phyloP scores from a whole-genome alignment of 2,329 filamentous ascomycete species.

The Aureobasidium pullulans region DNA sequence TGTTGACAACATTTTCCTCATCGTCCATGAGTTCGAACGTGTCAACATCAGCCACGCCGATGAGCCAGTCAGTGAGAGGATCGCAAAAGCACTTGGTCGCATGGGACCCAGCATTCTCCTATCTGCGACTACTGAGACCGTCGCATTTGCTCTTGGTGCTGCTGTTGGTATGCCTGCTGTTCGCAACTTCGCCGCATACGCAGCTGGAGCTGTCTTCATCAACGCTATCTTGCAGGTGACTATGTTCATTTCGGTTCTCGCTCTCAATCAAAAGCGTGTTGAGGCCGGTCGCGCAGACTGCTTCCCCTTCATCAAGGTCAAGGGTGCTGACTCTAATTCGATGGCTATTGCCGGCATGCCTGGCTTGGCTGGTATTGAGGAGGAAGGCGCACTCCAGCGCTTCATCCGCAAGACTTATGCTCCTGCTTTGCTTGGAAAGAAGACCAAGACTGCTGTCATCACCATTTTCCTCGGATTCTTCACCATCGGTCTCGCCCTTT shows the following conservation, averaged over 20 bases:
- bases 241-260: slow-evolving; percentile 88
- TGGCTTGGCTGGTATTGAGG: slow-evolving; percentile 60
- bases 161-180: slow-evolving; percentile 98
- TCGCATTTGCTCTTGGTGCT: slow-evolving; percentile 84
- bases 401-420: slow-evolving; percentile 91
- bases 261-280: slow-evolving; percentile 83
- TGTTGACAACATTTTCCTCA: slow-evolving; percentile 97
- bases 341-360: slow-evolving; percentile 53
- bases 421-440: slow-evolving; percentile 69
- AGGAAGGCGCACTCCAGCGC: slow-evolving; percentile 74
- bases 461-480: slow-evolving; percentile 82
- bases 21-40: slow-evolving; percentile 95
- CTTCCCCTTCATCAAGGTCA: slow-evolving; percentile 79
- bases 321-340: slow-evolving; percentile 62
- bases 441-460: slow-evolving; percentile 68
- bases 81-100: slow-evolving; percentile 80
- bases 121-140: slow-evolving; percentile 88
- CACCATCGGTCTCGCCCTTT: slow-evolving; percentile 72
- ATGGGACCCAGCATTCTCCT: slow-evolving; percentile 97
- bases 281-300: slow-evolving; percentile 86
- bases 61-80: slow-evolving; percentile 74
- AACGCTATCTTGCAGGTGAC: slow-evolving; percentile 96
- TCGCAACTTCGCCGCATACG: slow-evolving; percentile 93
- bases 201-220: slow-evolving; percentile 91
- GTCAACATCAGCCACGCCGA: slow-evolving; percentile 90